Evolutionary conservation across 2,329 filamentous ascomycete genomes (phyloP).

Genomic region (Periconia digitata): DNA sequence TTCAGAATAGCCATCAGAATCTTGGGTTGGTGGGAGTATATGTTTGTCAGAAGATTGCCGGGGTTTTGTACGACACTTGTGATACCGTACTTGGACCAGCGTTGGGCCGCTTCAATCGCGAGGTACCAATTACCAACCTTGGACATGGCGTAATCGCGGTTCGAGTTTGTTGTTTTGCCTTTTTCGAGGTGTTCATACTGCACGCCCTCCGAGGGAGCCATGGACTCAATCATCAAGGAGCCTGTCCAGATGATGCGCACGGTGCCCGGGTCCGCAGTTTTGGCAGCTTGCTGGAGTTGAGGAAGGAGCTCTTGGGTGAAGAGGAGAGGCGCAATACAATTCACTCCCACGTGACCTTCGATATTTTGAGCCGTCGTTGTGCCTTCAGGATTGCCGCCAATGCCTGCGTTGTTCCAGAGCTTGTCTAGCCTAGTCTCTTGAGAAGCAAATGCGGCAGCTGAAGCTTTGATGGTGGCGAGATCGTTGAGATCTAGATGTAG

Average conservation of each 20-base stretch:
- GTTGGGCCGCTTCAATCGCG: conserved; percentile 10
- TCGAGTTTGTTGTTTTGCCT: not conserved
- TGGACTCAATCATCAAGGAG: conserved; percentile 8
- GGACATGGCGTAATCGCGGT: conserved; percentile 11
- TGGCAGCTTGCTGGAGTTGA: conserved; percentile 29
- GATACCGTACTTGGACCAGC: conserved; percentile 9
- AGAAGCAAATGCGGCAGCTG: conserved; percentile 38
- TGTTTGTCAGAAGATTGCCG: conserved; percentile 28
- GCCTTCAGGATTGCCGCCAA: conserved; percentile 22
- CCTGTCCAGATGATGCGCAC: conserved; percentile 36
- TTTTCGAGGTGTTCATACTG: conserved; percentile 2
- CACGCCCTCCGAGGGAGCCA: conserved; percentile 1
- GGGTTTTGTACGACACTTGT: conserved; percentile 35
- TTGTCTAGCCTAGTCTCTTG: conserved; percentile 46
- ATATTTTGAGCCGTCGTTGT: conserved; percentile 13
- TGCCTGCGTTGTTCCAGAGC: conserved; percentile 39
- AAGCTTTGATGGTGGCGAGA: conserved; percentile 31
- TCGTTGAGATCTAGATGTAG: conserved; percentile 43
- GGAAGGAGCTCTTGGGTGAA: conserved; percentile 42
- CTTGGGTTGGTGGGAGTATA: conserved; percentile 20
- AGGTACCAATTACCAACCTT: conserved; percentile 22
- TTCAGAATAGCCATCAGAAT: conserved; percentile 1
- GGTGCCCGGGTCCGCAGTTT: conserved; percentile 13
- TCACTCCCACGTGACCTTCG: conserved; percentile 39
- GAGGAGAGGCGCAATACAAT: conserved; percentile 42